phyloP scores from a whole-genome alignment of 2,329 filamentous ascomycete species.

The Talaromyces albobiverticillius region DNA sequence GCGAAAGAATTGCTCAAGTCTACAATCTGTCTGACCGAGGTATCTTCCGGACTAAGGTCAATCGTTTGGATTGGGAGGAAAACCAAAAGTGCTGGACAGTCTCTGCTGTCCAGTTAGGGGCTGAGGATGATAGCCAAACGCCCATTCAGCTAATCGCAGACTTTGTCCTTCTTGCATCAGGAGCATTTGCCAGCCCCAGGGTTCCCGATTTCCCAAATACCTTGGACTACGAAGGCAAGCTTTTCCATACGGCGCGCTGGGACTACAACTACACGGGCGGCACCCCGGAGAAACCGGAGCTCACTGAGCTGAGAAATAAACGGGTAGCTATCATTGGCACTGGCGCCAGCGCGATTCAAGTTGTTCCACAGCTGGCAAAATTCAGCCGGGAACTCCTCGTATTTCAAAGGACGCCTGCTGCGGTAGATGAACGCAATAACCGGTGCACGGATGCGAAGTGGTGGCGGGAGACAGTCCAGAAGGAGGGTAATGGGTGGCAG shows the following conservation, averaged over 20 bases:
- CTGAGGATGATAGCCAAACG: constrained; percentile 3
- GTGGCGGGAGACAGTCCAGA: constrained; percentile 8
- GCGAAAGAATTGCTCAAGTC: constrained; percentile 43
- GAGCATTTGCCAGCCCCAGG: constrained; percentile 18
- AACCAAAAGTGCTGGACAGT: constrained; percentile 28
- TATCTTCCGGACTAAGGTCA: constrained; percentile 48
- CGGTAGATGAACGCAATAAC: constrained; percentile 34
- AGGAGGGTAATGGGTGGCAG: constrained; percentile 25
- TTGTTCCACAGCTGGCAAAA: constrained; percentile 38
- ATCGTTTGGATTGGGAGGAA: constrained; percentile 49
- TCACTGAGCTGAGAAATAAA: constrained; percentile 45
- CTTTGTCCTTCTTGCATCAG: constrained; percentile 39
- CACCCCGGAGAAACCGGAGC: constrained; percentile 30
- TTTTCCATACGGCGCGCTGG: constrained; percentile 27
- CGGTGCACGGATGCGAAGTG: constrained; percentile 19
- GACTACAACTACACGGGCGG: constrained; percentile 36
- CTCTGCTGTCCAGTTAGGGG: constrained; percentile 17
- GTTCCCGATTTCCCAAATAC: constrained; percentile 25
- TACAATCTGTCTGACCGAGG: constrained; percentile 43
- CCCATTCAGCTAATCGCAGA: constrained; percentile 29
- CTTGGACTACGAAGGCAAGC: constrained; percentile 20
- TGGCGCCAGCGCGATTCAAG: constrained; percentile 43
- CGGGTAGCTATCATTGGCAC: constrained; percentile 45
- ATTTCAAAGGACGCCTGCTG: constrained; percentile 43
- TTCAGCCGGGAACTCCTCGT: constrained; percentile 31